Evolutionary conservation across 192 early-diverging fungal species (phyloP).

Genomic region (Linnemannia elongata): DNA sequence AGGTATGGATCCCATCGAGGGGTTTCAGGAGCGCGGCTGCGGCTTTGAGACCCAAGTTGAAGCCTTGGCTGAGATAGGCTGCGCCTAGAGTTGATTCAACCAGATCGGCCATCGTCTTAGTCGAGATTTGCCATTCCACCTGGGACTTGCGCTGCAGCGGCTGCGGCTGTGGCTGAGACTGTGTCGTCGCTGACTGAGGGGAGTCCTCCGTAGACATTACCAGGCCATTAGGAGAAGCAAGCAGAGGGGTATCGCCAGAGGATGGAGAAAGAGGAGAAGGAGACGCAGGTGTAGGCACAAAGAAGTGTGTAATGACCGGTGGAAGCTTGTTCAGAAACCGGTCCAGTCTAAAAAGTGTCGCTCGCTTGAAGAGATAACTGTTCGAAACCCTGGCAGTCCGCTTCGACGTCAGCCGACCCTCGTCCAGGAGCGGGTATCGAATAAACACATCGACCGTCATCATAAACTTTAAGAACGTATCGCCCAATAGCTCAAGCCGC

Average conservation of each 20-base stretch:
- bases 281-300: background rate
- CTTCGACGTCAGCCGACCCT: constrained; percentile 79
- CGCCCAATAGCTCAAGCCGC: constrained; percentile 90
- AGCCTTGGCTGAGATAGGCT: constrained; percentile 68
- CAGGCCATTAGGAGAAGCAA: background rate
- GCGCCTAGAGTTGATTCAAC: constrained; percentile 89
- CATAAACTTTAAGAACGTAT: constrained; percentile 87
- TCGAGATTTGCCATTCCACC: constrained; percentile 66
- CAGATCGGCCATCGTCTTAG: constrained; percentile 88
- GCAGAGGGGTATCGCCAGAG: background rate
- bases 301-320: constrained; percentile 8
- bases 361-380: constrained; percentile 68
- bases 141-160: constrained; percentile 57
- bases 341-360: constrained; percentile 65
- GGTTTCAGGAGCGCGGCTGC: constrained; percentile 69
- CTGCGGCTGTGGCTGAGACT: background rate
- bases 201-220: background rate
- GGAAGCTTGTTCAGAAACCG: constrained; percentile 58
- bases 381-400: constrained; percentile 82
- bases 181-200: background rate
- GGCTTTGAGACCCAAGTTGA: constrained; percentile 65
- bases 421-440: constrained; percentile 74
- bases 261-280: background rate
- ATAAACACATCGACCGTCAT: constrained; percentile 81
- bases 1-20: constrained; percentile 61